phyloP scores from a whole-genome alignment of 495 filamentous ascomycete species.

The Aspergillus nidulans region DNA sequence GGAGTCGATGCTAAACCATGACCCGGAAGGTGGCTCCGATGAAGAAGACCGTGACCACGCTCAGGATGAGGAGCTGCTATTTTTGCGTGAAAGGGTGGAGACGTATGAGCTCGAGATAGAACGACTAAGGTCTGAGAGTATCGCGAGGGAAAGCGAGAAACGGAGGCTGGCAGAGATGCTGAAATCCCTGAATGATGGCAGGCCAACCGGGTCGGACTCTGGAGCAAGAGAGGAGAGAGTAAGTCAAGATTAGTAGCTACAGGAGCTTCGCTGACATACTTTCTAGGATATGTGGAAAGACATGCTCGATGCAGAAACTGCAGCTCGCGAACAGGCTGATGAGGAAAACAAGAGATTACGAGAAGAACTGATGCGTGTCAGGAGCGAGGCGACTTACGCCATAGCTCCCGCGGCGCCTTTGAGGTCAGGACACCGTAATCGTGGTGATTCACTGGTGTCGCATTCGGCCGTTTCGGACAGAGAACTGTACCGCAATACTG shows the following conservation, averaged over 20 bases:
- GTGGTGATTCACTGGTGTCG: constrained; percentile 53
- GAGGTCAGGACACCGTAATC: constrained; percentile 49
- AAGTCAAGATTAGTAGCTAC: constrained; percentile 1
- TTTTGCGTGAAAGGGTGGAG: constrained; percentile 76
- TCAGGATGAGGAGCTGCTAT: constrained; percentile 78
- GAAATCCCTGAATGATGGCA: constrained; percentile 62
- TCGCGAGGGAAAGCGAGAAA: constrained; percentile 75
- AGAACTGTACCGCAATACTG: constrained; percentile 52
- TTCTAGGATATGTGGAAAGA: constrained; percentile 83
- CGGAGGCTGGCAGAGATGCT: constrained; percentile 75
- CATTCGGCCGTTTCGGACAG: constrained; percentile 58
- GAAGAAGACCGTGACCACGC: constrained; percentile 47
- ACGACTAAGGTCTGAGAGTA: constrained; percentile 67
- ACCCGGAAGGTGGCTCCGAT: constrained; percentile 53
- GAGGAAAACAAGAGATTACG: constrained; percentile 80
- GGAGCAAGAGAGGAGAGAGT: constrained; percentile 80
- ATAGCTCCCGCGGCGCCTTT: constrained; percentile 17
- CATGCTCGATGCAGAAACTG: constrained; percentile 87
- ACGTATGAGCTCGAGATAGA: constrained; percentile 80
- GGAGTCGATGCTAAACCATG: constrained; percentile 55
- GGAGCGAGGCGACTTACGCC: constrained; percentile 53
- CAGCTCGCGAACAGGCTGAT: constrained; percentile 83
- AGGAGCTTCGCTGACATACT: not conserved
- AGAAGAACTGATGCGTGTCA: constrained; percentile 75
- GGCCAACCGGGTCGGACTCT: constrained; percentile 58